Conservation (phyloP, 2,329 filamentous ascomycete genomes). For the Aspergillus carbonarius region DNA sequence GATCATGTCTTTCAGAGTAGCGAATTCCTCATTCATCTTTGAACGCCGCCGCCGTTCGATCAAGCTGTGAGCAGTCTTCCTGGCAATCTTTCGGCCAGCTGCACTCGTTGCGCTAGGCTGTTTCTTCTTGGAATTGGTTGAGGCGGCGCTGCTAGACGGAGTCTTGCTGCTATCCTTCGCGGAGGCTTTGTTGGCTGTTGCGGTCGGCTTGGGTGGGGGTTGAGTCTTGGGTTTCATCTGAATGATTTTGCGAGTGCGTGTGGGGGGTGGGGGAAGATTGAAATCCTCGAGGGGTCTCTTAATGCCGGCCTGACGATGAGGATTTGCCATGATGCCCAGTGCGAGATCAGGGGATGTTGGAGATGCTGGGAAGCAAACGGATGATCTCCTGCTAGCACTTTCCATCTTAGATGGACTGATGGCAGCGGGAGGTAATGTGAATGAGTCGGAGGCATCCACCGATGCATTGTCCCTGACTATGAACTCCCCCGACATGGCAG, state of each 20-base stretch:
- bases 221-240: constrained; percentile 79
- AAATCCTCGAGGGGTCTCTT: constrained; percentile 56
- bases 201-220: constrained; percentile 48
- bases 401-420: constrained; percentile 27
- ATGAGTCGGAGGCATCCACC: constrained; percentile 32
- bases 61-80: constrained; percentile 93
- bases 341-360: constrained; percentile 34
- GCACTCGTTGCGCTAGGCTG: constrained; percentile 73
- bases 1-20: constrained; percentile 89
- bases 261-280: constrained; percentile 85
- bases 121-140: constrained; percentile 67
- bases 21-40: constrained; percentile 99
- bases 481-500: constrained; percentile 41
- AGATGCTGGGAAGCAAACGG: constrained; percentile 32
- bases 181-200: constrained; percentile 19
- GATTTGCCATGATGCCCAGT: constrained; percentile 22
- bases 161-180: constrained; percentile 27
- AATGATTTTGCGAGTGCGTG: constrained; percentile 90
- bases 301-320: constrained; percentile 32
- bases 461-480: constrained; percentile 36
- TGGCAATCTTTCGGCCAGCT: constrained; percentile 88
- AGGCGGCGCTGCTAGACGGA: constrained; percentile 18
- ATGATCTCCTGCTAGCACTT: constrained; percentile 25
- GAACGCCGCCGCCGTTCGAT: constrained; percentile 87
- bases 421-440: constrained; percentile 39